Evolutionary conservation across 1,284 basidiomycete genomes (phyloP), one percentile per base, ranked within the genome.

Genomic region (Ganoderma meredithae): DNA sequence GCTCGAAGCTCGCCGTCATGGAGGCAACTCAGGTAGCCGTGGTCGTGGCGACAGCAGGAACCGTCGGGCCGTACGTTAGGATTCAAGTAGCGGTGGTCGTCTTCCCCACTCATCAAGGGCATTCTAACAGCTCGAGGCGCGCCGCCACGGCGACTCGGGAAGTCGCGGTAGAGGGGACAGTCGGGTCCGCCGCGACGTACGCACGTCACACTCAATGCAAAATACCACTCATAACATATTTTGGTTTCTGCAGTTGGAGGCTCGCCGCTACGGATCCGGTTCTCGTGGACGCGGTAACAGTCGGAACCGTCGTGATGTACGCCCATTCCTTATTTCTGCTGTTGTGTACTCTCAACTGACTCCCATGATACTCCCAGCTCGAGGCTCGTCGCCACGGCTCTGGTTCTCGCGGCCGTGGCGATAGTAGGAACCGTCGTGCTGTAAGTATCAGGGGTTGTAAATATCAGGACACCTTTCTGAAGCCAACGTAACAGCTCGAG

Each of bases 151-250:
- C n/a, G 71, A 74, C 56, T 74, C 73, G 13, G 66, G 69, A 1
- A 73, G 72, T 43, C 67, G 73, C 31, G 71, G 72, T n/a, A 66
- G 71, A 15, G 63, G 64, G n/a, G 56, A 69, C 58, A 71, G 69
- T 33, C 60, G 56, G 27, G 25, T 33, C 53, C 65, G 64, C 36
- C 66, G 62, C 43, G 58, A 19, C 5, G 55, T 68, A 25, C n/a
- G 55, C 27, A 40, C 7, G 33, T 39, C 41, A 31, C 31, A 4
- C 13, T 22, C 27, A 58, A 27, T 22, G 31, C n/a, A 1, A 10
- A 22, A 10, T 7, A 3, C 44, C 9, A 8, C 10, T 10, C 7
- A 2, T 58, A 39, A 58, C 33, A n/a, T 22, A 0, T 1, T 27
- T 13, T 7, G 9, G 22, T n/a, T 27, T 15, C 5, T 12, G 8